These are phyloP conservation scores for Brassica napus DNA, from an alignment of 345 rosid genomes.

Conservation along the genomic window DNA sequence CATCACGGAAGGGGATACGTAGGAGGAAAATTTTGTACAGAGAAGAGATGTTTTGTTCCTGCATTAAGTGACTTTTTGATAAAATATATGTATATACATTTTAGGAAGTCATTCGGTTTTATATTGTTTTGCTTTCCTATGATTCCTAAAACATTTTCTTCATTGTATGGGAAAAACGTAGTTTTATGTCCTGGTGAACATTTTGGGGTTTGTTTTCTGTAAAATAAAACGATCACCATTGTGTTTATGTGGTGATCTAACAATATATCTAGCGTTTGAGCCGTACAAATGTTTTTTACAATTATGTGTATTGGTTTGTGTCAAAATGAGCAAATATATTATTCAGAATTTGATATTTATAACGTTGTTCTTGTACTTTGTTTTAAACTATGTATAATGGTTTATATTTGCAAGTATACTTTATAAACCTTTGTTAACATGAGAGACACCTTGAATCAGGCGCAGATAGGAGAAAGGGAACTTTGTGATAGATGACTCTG, in stretches of 20 bases:
- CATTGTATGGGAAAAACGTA: neutral
- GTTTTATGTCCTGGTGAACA: neutral
- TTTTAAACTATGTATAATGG: too few relatives aligned
- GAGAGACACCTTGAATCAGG: too few relatives aligned
- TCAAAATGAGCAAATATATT: neutral
- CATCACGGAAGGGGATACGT: constrained; percentile 7
- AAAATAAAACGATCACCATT: neutral
- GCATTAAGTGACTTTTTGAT: constrained; percentile 20
- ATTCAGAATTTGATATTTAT: neutral
- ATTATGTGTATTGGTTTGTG: neutral
- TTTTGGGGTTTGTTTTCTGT: neutral
- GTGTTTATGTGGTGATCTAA: neutral
- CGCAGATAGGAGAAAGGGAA: too few relatives aligned
- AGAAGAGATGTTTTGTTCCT: constrained; percentile 20
- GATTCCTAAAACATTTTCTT: neutral
- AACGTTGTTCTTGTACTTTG: neutral
- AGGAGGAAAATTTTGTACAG: constrained; percentile 35
- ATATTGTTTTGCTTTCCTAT: neutral
- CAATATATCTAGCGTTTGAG: neutral
- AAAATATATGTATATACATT: constrained; percentile 19
- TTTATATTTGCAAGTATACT: too few relatives aligned
- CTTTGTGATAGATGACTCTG: too few relatives aligned
- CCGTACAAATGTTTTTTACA: neutral
- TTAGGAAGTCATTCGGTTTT: constrained; percentile 21
- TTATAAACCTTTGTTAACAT: too few relatives aligned